Evolutionary conservation across 768 basidiomycete species (phyloP).

Genomic region (Leccinum incarnatum): DNA sequence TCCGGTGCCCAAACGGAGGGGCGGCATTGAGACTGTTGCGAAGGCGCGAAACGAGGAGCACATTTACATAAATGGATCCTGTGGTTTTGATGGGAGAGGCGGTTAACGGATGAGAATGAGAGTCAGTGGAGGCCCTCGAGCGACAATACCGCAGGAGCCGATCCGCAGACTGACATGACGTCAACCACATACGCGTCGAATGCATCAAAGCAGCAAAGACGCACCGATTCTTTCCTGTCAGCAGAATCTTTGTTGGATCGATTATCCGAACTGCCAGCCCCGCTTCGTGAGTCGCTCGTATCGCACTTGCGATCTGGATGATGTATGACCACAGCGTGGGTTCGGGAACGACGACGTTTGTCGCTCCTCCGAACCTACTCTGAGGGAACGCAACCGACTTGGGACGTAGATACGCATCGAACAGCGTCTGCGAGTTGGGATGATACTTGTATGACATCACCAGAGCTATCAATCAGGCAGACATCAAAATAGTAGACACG

Average conservation of each 20-base stretch:
- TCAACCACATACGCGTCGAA: not conserved
- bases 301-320: constrained; percentile 82
- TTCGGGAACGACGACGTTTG: constrained; percentile 54
- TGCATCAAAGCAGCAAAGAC: not conserved
- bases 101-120: too few relatives aligned
- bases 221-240: constrained; percentile 88
- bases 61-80: too few relatives aligned
- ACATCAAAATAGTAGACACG: constrained; percentile 8
- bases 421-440: constrained; percentile 78
- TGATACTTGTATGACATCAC: constrained; percentile 91
- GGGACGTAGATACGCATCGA: constrained; percentile 70
- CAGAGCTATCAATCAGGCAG: constrained; percentile 53
- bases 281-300: constrained; percentile 81
- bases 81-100: too few relatives aligned
- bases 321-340: constrained; percentile 90
- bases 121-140: too few relatives aligned
- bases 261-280: constrained; percentile 79
- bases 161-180: constrained; percentile 63
- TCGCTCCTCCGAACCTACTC: constrained; percentile 35
- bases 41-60: too few relatives aligned
- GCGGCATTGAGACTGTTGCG: too few relatives aligned
- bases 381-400: constrained; percentile 39
- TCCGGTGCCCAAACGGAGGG: too few relatives aligned
- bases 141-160: constrained; percentile 81
- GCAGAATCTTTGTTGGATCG: constrained; percentile 81